These are phyloP conservation scores for Scheffersomyces coipomensis DNA, from an alignment of 805 yeast species.

Conservation along the genomic window DNA sequence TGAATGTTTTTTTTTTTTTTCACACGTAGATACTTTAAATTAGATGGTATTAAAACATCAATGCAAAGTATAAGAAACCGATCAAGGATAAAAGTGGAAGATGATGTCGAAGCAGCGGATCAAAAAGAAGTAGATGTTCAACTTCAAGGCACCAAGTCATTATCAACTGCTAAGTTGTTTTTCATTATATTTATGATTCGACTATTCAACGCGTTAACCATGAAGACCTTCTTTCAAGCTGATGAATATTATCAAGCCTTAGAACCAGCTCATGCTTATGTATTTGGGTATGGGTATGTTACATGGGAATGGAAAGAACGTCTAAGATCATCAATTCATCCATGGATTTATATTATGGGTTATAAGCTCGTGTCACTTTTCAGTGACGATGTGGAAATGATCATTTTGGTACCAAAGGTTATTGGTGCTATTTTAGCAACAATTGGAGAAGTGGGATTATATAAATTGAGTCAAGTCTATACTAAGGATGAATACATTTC, in stretches of 20 bases:
- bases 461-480: conserved; percentile 42
- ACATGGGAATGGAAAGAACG: conserved; percentile 95
- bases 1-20: too few species aligned
- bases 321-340: conserved; percentile 77
- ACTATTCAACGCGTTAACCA: conserved; percentile 59
- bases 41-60: too few species aligned
- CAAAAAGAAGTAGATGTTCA: too few species aligned
- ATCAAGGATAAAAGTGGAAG: not conserved
- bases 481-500: conserved; percentile 36
- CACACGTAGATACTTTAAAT: too few species aligned
- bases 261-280: conserved; percentile 82
- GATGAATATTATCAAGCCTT: conserved; percentile 93
- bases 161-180: too few species aligned
- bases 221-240: conserved; percentile 85
- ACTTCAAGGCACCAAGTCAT: too few species aligned
- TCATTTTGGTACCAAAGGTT: conserved; percentile 59
- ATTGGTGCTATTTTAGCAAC: conserved; percentile 70
- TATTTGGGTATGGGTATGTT: conserved; percentile 75
- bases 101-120: too few species aligned
- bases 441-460: conserved; percentile 63
- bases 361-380: conserved; percentile 29
- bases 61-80: not conserved
- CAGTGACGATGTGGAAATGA: conserved; percentile 26
- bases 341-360: conserved; percentile 59
- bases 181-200: conserved; percentile 5